Conservation (phyloP, 768 basidiomycete genomes). For the Amanita fuliginea region DNA sequence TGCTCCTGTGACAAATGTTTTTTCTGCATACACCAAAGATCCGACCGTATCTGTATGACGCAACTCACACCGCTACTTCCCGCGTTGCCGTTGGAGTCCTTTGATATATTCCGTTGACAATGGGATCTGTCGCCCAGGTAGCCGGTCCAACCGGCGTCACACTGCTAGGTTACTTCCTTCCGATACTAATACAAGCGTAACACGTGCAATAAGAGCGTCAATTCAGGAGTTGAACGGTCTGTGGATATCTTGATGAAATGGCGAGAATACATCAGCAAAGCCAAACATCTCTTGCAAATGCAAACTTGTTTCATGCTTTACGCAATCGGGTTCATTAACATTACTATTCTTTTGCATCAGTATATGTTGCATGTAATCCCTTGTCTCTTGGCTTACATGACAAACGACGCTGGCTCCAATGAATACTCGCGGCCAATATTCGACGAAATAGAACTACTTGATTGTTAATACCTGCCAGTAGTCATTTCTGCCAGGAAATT, state of each 20-base stretch:
- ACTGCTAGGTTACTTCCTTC: too few species aligned
- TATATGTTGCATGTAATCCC: too few species aligned
- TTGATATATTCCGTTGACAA: not conserved
- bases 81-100: not conserved
- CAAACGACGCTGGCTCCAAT: not conserved
- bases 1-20: not conserved
- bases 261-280: not conserved
- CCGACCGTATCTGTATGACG: not conserved
- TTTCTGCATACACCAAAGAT: not conserved
- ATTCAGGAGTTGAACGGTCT: not conserved
- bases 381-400: not conserved
- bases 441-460: not conserved
- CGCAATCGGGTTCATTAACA: not conserved
- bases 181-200: too few species aligned
- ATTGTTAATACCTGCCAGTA: not conserved
- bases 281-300: not conserved
- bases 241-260: conserved; percentile 1
- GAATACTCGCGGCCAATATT: not conserved
- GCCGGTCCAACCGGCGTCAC: too few species aligned
- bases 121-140: not conserved
- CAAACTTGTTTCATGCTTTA: not conserved
- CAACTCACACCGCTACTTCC: not conserved
- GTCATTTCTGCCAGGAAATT: not conserved
- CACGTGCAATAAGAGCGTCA: not conserved
- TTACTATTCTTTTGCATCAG: too few species aligned